Conservation (phyloP, 2,329 filamentous ascomycete species). For the Xylariaceae sp. region DNA sequence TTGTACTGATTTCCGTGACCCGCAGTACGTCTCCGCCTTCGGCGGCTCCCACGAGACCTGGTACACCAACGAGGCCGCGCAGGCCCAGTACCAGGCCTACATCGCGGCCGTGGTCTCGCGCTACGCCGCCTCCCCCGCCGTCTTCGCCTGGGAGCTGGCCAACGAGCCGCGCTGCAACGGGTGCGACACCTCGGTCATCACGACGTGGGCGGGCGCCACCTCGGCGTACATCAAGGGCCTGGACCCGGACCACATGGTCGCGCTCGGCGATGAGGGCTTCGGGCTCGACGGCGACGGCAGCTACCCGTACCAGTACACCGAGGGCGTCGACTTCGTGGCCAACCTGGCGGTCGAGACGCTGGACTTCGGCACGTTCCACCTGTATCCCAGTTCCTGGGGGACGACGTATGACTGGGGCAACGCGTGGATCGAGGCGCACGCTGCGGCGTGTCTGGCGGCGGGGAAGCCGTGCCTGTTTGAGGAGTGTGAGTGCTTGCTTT, state of each 20-base stretch:
- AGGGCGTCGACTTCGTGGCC: slow-evolving; percentile 49
- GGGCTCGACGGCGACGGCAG: slow-evolving; percentile 43
- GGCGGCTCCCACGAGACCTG: slow-evolving; percentile 50
- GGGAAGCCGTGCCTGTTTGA: slow-evolving; percentile 37
- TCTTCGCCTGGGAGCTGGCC: slow-evolving; percentile 52
- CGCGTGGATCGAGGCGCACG: slow-evolving; percentile 33
- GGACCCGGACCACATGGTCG: slow-evolving; percentile 59
- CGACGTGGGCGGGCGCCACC: slow-evolving; percentile 53
- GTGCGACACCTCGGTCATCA: slow-evolving; percentile 50
- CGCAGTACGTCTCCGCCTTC: slow-evolving; percentile 51
- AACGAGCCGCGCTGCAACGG: slow-evolving; percentile 56
- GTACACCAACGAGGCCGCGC: slow-evolving; percentile 51
- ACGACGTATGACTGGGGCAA: slow-evolving; percentile 31
- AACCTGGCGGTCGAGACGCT: slow-evolving; percentile 20
- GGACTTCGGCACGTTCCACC: slow-evolving; percentile 32
- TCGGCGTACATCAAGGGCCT: slow-evolving; percentile 61
- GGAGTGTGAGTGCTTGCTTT: slow-evolving; percentile 30
- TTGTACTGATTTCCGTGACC: no score
- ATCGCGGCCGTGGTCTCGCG: slow-evolving; percentile 44
- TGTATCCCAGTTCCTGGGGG: slow-evolving; percentile 34
- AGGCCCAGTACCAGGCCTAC: slow-evolving; percentile 52
- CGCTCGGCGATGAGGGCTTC: slow-evolving; percentile 55
- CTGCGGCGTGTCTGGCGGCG: slow-evolving; percentile 32
- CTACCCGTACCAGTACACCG: slow-evolving; percentile 47
- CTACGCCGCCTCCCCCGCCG: slow-evolving; percentile 41